Percentiles rank a stretch among this genome's conserved stretches.
Conservation (phyloP, 2,329 filamentous ascomycete genomes). For the Fusarium mexicanum region DNA sequence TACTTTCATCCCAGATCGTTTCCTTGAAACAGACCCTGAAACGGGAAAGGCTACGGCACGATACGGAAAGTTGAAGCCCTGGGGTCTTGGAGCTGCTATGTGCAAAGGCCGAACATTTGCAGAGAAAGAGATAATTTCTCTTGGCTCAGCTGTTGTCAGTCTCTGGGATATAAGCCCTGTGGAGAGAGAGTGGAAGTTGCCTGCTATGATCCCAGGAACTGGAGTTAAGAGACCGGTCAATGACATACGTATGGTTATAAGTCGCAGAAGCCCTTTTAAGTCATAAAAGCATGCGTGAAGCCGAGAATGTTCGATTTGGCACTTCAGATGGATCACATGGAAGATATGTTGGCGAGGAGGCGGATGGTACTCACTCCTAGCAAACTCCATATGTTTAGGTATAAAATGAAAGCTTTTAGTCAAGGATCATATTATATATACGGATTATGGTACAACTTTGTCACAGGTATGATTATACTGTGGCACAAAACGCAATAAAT, state of each 20-base stretch:
- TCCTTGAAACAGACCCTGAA: slow-evolving; percentile 19
- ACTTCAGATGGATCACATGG: neutral
- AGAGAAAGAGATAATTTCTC: slow-evolving; percentile 35
- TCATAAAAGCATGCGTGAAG: too few relatives aligned
- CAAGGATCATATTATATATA: neutral
- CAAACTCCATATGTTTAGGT: neutral
- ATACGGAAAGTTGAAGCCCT: slow-evolving; percentile 38
- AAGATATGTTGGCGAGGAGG: neutral
- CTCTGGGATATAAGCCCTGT: slow-evolving; percentile 30
- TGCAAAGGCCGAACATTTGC: slow-evolving; percentile 42
- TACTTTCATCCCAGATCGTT: slow-evolving; percentile 35
- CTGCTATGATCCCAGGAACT: slow-evolving; percentile 21
- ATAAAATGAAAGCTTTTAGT: neutral
- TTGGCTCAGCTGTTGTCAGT: slow-evolving; percentile 23
- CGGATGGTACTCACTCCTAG: neutral
- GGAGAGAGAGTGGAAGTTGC: slow-evolving; percentile 17
- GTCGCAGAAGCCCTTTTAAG: neutral
- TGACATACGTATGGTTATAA: slow-evolving; percentile 35
- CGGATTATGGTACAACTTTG: too few relatives aligned
- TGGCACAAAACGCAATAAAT: neutral
- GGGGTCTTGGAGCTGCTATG: slow-evolving; percentile 35
- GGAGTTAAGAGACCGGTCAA: slow-evolving; percentile 22
- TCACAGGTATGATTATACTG: neutral
- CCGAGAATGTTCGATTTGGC: neutral
- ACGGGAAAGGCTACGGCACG: slow-evolving; percentile 15